Evolutionary conservation across 169 alveolate species (phyloP), one percentile per base, ranked within the genome.

Genomic region (Hammondia hammondi): DNA sequence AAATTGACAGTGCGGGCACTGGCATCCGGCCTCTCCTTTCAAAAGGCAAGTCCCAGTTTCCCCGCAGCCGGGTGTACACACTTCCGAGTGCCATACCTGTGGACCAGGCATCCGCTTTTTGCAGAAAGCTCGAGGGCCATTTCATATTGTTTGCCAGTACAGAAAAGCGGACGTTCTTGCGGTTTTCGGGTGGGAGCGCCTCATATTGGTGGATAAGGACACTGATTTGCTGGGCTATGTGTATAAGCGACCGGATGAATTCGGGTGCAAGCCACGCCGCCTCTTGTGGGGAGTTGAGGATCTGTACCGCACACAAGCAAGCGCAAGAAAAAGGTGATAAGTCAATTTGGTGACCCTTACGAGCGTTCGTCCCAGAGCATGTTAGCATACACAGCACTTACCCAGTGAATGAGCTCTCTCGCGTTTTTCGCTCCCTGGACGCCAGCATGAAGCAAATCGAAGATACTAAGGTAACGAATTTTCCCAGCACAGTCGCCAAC

Each of bases 231-330:
- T 82, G 90, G 32, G 90, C 90, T 52, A 82, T 82, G 39, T 48
- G 70, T 29, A 82, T 48, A 71, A 82, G 43, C 37, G 88, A 90
- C 17, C 81, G 48, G 46, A 90, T 48, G 56, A 90, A 48, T 81
- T 90, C 94, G 61, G 94, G 94, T 27, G 94, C 87, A 46, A 90
- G 82, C 94, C 94, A 90, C 85, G 84, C 52, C 45, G 94, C 82
- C 52, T 90, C 94, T 48, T 71, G 70, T 32, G 94, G 94, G 14
- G 89, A 67, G 27, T 61, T 81, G 85, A 90, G 94, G 48, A 90
- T 90, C 94, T 72, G 94, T 32, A 3, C 24, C 61, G 19, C 5
- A 57, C 17, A 24, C 14, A 12, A 2, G 56, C 21, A 84, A 84
- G 21, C 43, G 48, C 85, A n/a, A 39, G 27, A 29, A 27, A 45